Evolutionary conservation across 345 rosid genomes (phyloP).

Genomic region (Eucalyptus rudis): DNA sequence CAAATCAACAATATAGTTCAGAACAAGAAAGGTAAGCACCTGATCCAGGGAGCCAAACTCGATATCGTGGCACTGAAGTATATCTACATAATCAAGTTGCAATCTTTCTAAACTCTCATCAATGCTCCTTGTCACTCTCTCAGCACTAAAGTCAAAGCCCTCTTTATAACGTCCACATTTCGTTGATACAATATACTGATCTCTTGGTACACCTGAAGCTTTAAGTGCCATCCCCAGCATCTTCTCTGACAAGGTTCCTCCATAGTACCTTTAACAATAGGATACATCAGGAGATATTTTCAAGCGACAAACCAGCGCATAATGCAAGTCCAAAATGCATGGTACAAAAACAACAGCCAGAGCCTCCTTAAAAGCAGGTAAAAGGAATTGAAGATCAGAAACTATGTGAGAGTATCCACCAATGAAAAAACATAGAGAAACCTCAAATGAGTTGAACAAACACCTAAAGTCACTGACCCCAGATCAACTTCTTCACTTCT

Average conservation of each 20-base stretch:
- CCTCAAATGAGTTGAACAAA: neutral
- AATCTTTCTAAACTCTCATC: slow-evolving; percentile 79
- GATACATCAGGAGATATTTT: neutral
- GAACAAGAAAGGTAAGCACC: slow-evolving; percentile 17
- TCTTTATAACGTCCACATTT: slow-evolving; percentile 69
- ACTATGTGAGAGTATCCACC: neutral
- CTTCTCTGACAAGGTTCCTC: slow-evolving; percentile 83
- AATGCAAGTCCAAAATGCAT: neutral
- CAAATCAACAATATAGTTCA: neutral
- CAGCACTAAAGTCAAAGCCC: slow-evolving; percentile 95
- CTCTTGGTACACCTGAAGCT: slow-evolving; percentile 63
- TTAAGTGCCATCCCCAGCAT: slow-evolving; percentile 82
- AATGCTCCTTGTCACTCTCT: slow-evolving; percentile 70
- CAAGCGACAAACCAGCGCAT: accelerated
- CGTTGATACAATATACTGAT: slow-evolving; percentile 70
- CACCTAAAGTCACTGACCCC: accelerated
- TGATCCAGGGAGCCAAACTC: slow-evolving; percentile 88
- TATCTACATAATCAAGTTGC: slow-evolving; percentile 90
- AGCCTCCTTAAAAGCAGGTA: neutral
- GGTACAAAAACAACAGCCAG: neutral
- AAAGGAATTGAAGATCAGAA: accelerated
- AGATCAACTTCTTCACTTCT: neutral
- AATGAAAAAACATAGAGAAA: accelerated
- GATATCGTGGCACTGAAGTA: slow-evolving; percentile 83
- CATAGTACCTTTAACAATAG: slow-evolving; percentile 47